Evolutionary conservation across 805 yeast species (phyloP), one percentile per base, ranked within the genome.

Genomic region (Wickerhamomyces silvicola): DNA sequence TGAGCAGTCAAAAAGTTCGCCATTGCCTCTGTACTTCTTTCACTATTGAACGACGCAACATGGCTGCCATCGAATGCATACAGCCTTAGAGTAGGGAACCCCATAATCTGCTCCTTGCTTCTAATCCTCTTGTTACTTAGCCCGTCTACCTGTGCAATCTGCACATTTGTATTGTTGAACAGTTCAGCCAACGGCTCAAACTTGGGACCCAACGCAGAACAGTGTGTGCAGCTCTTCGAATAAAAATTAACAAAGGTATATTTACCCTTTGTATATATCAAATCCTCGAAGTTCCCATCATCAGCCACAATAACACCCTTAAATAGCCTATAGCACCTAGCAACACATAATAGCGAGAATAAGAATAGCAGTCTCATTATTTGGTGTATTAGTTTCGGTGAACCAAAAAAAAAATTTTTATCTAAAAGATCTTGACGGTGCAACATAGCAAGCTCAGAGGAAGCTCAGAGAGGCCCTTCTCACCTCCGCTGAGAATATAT

Each of bases 11-110:
- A 33, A 37, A 48, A 64, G 3, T 50, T 41, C 5, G 61, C 52
- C 37, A 65, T 30, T 7, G 50, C 46, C 19, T 45, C 50, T 4
- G 62, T 54, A 2, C 52, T 48, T 35, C 64, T 44, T 1, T 56
- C 58, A 2, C 60, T 63, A 2, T 46, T 44, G 43, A 58, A 75
- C 2, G 57, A 50, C 0, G 54, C 59, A 5, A 69, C 56, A 33
- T 58, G 54, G 29, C 60, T 64, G 2, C 71, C 68, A 24, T 56
- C 54, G 29, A 58, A 56, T 21, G 66, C 52, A 37, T 70, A 66
- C 6, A 76, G 45, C 41, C 66, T 63, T 30, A 77, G 36, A 1
- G 68, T 57, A 2, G 84, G 84, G 46, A 60, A 77, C 13, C 60
- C 62, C 9, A 42, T 37, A 4, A 76, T 56, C 11, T 47, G 43